A percentile compares a stretch with the other conserved stretches of the same genome.
Conservation (phyloP, 257 asterid genomes). For the Penstemon newberryi region DNA sequence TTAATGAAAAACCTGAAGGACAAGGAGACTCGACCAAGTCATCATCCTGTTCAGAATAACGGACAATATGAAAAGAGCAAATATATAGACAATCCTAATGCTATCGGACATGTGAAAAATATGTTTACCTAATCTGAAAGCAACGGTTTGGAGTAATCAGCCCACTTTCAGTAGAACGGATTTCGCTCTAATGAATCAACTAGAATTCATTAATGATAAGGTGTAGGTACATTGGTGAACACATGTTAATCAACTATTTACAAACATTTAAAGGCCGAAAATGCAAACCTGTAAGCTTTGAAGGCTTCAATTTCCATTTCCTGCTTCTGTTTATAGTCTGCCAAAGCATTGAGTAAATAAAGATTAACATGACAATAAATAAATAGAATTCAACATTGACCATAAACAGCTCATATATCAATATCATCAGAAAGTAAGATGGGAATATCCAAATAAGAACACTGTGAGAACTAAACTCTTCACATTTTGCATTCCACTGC, state of each 20-base stretch:
- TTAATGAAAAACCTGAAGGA: conserved; percentile 58
- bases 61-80: conserved; percentile 19
- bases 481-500: background rate
- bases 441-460: background rate
- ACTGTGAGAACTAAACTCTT: background rate
- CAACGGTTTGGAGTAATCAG: conserved; percentile 44
- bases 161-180: conserved; percentile 86
- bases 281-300: conserved; percentile 80
- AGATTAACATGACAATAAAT: background rate
- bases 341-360: conserved; percentile 28
- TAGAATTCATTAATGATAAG: conserved; percentile 32
- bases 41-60: conserved; percentile 54
- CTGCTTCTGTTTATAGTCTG: conserved; percentile 86
- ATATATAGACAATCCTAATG: conserved; percentile 15
- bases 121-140: conserved; percentile 19
- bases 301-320: conserved; percentile 96
- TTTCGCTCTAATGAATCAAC: conserved; percentile 64
- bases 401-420: background rate
- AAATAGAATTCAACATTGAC: conserved; percentile 1
- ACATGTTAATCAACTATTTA: conserved; percentile 17
- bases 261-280: conserved; percentile 9
- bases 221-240: conserved; percentile 26
- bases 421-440: background rate
- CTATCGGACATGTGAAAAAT: background rate
- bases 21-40: conserved; percentile 61